Base-by-base conservation (phyloP, 257 asterid species). In the Marsdenia floribunda region DNA sequence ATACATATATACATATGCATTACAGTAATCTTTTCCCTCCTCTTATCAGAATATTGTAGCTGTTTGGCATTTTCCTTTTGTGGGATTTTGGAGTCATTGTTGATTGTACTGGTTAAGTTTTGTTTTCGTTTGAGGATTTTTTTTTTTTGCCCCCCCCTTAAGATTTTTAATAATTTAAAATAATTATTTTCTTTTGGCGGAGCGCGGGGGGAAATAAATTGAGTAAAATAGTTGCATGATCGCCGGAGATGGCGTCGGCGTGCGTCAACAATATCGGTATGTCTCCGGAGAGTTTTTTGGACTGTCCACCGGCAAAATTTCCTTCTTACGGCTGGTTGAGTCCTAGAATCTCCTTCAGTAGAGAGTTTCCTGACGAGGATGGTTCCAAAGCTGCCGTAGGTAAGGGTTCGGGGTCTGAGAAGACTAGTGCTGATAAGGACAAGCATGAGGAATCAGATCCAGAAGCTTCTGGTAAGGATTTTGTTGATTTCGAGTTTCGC, bases 401-500 rank as follows among this genome's bases (percentile, higher is more conserved):
- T n/a, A 83, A 82, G 73, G 63, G 77, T 73, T 46, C 71, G 9
- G 9, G 29, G 52, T 29, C 82, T 79, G 78, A 74, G 0, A 77
- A 76, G 71, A 82, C 54, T n/a, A 80, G 13, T 19, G 73, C 61
- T 2, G 73, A 54, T 26, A 72, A 65, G 52, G 80, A 72, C 80
- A 77, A 75, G 81, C 64, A 59, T 26, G 83, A 77, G 49, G 82
- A 75, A 57, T 71, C 91, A 87, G 97, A 94, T 90, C 92, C 82
- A 38, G 96, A 85, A 44, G 70, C 83, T 37, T 79, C 86, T 66
- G 53, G 60, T 22, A 76, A 75, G 1, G 94, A 83, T 72, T 78
- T 86, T 29, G 85, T 40, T 0, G 98, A 89, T 81, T 94, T 94
- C 53, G 97, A 94, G 93, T 94, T 94, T 88, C 88, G 89, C 0